Base-by-base conservation (phyloP, 108 stramenopile species). In the Cylindrotheca fusiformis region DNA sequence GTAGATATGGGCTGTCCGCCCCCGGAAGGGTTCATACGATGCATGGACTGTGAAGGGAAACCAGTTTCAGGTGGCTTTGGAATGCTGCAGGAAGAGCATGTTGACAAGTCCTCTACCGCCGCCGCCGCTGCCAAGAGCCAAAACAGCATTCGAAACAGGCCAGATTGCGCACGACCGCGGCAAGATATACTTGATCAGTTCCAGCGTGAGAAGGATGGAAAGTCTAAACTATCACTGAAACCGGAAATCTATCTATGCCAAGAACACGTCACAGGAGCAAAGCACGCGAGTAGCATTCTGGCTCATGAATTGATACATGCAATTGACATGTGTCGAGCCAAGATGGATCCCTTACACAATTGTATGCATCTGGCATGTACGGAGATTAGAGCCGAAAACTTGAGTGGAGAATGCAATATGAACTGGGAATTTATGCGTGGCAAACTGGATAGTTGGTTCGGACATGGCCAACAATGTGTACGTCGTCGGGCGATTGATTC, bases 331-430 rank as follows among this genome's bases (percentile, higher is more conserved):
- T 95, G 95, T 60, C 80, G 91, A 23, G 80, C 83, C 22, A 93
- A 88, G 60, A 81, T 87, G 82, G 81, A 84, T 48, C 82, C 83
- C 4, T 55, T 82, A 12, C 69, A 72, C 63, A 81, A 91, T 70
- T 91, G 90, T 58, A 79, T 90, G 60, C 94, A 95, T 45, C 57
- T 95, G 68, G 95, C 95, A 1, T 95, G 95, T 57, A 93, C 95
- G 23, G 95, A 95, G 70, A 91, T 95, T 57, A 77, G 95, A 14
- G 95, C 95, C 0, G 91, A 93, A 67, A 93, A 95, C 64, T 69
- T 95, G 25, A 82, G 79, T 52, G 95, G 95, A 19, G 95, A 95
- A 65, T 95, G 95, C 71, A 63, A 75, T 33, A 77, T 82, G 74
- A 60, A 59, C 12, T 75, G 82, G 55, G 93, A 94, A 47, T 51